Base-by-base conservation (phyloP, 805 yeast genomes). In the Lipomyces japonicus region DNA sequence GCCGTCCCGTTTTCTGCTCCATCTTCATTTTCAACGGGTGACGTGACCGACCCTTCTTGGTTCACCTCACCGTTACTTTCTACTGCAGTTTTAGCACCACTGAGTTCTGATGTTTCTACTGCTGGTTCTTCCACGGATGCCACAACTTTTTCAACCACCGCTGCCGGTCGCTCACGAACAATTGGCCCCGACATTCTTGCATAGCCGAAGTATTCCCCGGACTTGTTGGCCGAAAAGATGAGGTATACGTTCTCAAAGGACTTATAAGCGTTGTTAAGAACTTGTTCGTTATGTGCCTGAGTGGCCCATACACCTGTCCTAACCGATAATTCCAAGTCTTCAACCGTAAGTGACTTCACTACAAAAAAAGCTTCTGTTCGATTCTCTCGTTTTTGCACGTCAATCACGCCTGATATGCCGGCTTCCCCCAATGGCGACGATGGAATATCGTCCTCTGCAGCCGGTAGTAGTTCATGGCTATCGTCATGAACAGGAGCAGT, bases 191-290 rank as follows among this genome's bases (percentile, higher is more conserved):
- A 64, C 69, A 71, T 67, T 23, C 69, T 59, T 9, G 75, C 75
- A 47, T 68, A 67, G 6, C 75, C 75, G 45, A 60, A 69, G 46
- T 68, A 72, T 12, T 65, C 65, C 2, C 73, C 70, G 4, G 72
- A 66, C 19, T 71, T 60, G 55, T 71, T 71, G 21, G 72, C 74
- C 3, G 72, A 68, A 48, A 71, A 71, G 21, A 72, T 64, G 23
- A 71, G 50, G 44, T 68, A 70, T 18, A 70, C 72, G 48, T 65
- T 62, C 34, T 67, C 65, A 23, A 65, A 54, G 6, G 53, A 46
- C 26, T 46, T 43, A 55, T 67, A 71, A 4, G 74, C 74, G 22
- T 60, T 53, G 53, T 71, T 70, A 57, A 71, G 62, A 44, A 61
- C 60, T n/a, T 53, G 63, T 38, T 63, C 66, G 54, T 71, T 71